Conservation (phyloP, 305 asterid genomes). For the Fraxinus sp. region DNA sequence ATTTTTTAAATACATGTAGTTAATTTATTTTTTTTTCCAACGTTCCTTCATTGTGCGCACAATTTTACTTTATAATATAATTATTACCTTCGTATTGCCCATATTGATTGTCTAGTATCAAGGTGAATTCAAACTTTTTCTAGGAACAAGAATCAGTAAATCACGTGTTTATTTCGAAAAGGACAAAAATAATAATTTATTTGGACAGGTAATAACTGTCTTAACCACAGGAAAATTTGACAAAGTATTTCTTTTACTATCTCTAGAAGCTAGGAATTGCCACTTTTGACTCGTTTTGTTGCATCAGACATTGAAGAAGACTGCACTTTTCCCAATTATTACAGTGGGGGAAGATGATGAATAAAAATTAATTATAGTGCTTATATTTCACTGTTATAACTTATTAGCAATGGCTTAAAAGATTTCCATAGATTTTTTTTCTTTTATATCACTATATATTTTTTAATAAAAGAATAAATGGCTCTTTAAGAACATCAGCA, state of each 20-base stretch:
- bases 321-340: neutral
- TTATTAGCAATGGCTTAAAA: neutral
- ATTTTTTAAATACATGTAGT: no score
- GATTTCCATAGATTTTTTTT: neutral
- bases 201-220: constrained; percentile 20
- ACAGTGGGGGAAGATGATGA: neutral
- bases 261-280: constrained; percentile 33
- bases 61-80: no score
- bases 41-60: neutral
- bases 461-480: neutral
- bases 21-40: no score
- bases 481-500: neutral
- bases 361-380: neutral
- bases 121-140: neutral
- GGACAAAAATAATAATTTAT: constrained; percentile 30
- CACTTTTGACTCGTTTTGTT: constrained; percentile 18
- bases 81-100: neutral
- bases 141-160: constrained; percentile 29
- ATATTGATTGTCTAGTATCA: constrained; percentile 3
- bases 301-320: neutral
- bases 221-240: constrained; percentile 18
- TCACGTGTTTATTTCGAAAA: constrained; percentile 26
- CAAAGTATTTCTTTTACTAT: constrained; percentile 21
- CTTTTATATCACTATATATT: neutral
- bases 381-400: neutral